These are phyloP conservation scores for Gossypium sturtianum DNA, from an alignment of 345 rosid species.

Conservation along the genomic window DNA sequence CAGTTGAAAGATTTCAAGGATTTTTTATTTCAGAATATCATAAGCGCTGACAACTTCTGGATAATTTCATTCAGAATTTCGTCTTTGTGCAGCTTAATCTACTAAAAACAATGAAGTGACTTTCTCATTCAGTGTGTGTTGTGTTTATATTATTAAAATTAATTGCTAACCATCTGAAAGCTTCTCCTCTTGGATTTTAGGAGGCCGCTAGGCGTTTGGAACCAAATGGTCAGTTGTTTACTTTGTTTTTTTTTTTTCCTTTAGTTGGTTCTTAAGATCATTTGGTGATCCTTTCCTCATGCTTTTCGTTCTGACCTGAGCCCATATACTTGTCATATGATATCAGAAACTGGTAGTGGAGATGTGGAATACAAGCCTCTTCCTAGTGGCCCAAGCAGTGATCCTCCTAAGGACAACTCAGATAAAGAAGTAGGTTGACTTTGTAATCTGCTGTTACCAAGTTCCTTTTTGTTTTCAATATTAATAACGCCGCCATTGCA, in stretches of 20 bases:
- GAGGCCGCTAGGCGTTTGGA: conserved; percentile 47
- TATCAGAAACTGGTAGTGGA: conserved; percentile 28
- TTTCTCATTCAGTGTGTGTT: not conserved
- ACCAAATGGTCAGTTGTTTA: conserved; percentile 39
- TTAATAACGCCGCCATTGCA: conserved; percentile 17
- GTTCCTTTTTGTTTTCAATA: not conserved
- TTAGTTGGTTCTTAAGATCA: not conserved
- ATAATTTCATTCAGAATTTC: not conserved
- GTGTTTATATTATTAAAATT: not conserved
- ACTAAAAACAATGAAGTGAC: not conserved
- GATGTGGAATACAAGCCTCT: conserved; percentile 61
- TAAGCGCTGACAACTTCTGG: not conserved
- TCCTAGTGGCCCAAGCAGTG: conserved; percentile 43
- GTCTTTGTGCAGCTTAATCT: not conserved
- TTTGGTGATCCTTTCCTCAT: not conserved
- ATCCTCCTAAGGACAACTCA: conserved; percentile 23
- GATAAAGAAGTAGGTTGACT: conserved; percentile 24
- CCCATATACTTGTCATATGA: not conserved
- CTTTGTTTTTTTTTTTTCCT: not conserved
- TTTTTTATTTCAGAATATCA: not conserved
- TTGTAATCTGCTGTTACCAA: not conserved
- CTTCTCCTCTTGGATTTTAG: conserved; percentile 27
- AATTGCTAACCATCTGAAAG: not conserved
- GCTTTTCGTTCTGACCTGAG: not conserved
- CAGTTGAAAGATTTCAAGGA: not conserved